Percentiles rank a stretch among this genome's conserved stretches.
Conservation (phyloP, 2,329 filamentous ascomycete species). For the Chalaropsis ovoidea region DNA sequence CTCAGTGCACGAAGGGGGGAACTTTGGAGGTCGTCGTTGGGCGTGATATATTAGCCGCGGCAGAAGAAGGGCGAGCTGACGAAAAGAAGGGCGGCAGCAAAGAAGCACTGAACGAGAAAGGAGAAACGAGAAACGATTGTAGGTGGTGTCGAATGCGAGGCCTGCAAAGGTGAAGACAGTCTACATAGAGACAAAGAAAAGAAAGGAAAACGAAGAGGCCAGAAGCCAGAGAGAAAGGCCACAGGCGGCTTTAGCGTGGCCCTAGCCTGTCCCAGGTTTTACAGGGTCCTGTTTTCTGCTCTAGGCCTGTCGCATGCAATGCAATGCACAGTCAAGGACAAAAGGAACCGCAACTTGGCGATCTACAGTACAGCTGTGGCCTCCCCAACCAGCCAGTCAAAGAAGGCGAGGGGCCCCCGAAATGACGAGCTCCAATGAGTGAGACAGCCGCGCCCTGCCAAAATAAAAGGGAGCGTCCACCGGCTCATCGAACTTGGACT, state of each 20-base stretch:
- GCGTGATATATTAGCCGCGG: slow-evolving; percentile 14
- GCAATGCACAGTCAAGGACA: background rate
- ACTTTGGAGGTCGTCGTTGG: background rate
- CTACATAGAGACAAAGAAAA: background rate
- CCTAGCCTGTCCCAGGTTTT: background rate
- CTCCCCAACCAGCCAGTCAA: background rate
- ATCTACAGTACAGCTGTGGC: background rate
- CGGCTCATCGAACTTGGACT: background rate
- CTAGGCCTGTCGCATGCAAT: slow-evolving; percentile 9
- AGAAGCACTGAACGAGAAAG: background rate
- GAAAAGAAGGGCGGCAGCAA: slow-evolving; percentile 6
- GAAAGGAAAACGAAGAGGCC: background rate
- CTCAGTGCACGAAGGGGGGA: background rate
- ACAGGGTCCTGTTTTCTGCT: slow-evolving; percentile 9
- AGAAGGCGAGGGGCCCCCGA: background rate
- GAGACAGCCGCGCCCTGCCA: background rate
- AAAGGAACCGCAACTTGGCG: background rate
- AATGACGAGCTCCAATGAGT: background rate
- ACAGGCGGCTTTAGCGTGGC: background rate
- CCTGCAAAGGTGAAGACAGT: background rate
- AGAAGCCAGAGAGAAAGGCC: background rate
- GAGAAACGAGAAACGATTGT: slow-evolving; percentile 8
- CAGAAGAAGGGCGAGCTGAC: background rate
- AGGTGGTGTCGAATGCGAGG: background rate
- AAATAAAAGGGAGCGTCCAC: background rate